Percentiles rank a stretch among this genome's conserved stretches.
Conservation (phyloP, 2,329 filamentous ascomycete genomes). For the Cryphonectria parasitica region DNA sequence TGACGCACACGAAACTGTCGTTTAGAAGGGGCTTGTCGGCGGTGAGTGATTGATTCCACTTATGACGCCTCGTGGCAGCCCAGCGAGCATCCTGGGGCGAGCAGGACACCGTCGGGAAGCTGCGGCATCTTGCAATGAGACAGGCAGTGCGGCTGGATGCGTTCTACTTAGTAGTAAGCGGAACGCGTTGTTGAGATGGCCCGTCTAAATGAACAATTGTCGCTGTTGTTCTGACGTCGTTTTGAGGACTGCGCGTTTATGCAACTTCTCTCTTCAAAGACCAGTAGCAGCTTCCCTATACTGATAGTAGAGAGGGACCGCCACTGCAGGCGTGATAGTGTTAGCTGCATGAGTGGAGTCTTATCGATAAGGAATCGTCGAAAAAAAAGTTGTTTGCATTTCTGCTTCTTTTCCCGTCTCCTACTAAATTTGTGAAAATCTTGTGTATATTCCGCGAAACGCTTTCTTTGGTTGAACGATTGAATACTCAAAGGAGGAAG, state of each 20-base stretch:
- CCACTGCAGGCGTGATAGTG: background rate
- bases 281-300: background rate
- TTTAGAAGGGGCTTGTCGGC: background rate
- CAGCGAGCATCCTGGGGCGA: background rate
- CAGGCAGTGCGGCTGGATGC: background rate
- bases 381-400: slow-evolving; percentile 13
- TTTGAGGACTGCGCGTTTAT: background rate
- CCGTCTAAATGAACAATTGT: background rate
- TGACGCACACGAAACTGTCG: background rate
- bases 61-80: background rate
- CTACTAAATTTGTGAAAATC: background rate
- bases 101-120: background rate
- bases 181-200: background rate
- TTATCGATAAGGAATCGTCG: slow-evolving; percentile 5
- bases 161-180: background rate
- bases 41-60: background rate
- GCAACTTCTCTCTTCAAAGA: background rate
- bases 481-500: background rate
- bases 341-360: background rate
- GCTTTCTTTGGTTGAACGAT: background rate
- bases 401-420: background rate
- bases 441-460: background rate
- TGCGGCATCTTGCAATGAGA: background rate
- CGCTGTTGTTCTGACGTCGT: background rate
- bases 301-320: background rate